Evolutionary conservation across 2,329 filamentous ascomycete species (phyloP), one percentile per base, ranked within the genome.

Genomic region (Arthrobotrys entomopaga): DNA sequence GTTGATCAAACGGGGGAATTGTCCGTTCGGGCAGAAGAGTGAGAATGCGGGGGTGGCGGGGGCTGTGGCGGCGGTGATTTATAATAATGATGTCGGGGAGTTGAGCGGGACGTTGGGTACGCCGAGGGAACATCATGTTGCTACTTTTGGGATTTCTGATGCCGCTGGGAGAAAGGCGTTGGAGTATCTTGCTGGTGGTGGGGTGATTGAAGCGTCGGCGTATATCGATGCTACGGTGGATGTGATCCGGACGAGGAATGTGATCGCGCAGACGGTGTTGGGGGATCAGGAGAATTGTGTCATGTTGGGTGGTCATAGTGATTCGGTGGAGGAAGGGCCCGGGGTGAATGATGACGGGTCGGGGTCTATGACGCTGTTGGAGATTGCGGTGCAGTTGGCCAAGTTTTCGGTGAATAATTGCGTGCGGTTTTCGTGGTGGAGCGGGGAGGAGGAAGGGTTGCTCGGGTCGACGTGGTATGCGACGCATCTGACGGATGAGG

Each of bases 1-100:
- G 8, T 84, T 95, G 42, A 85, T 95, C 76, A 83, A 85, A 29
- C 88, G 91, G 65, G 91, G 91, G 61, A 84, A 82, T 0, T 95
- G 91, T 79, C 77, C 87, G 6, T 95, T 94, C 77, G 90, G 88
- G 10, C 81, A 84, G 71, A 95, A 95, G 83, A 89, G 89, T 0
- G 85, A 85, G 61, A 82, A 86, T 13, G 91, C 91, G 4, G 89
- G 88, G 48, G 84, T 83, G 56, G 90, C 90, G 0, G 90, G 91
- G 19, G 91, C 91, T 3, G 81, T 87, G 2, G 91, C 88, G 1
- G 90, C 89, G 0, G 82, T 95, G 13, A 84, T 95, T 57, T 93
- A 91, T 82, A 92, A 94, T 83, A 90, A 89, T 77, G 87, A 87
- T 6, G 82, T 85, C 0, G 90, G 87, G 1, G 80, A 82, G 2